Evolutionary conservation across 2,329 filamentous ascomycete genomes (phyloP).

Genomic region (Ophiostoma piceae): DNA sequence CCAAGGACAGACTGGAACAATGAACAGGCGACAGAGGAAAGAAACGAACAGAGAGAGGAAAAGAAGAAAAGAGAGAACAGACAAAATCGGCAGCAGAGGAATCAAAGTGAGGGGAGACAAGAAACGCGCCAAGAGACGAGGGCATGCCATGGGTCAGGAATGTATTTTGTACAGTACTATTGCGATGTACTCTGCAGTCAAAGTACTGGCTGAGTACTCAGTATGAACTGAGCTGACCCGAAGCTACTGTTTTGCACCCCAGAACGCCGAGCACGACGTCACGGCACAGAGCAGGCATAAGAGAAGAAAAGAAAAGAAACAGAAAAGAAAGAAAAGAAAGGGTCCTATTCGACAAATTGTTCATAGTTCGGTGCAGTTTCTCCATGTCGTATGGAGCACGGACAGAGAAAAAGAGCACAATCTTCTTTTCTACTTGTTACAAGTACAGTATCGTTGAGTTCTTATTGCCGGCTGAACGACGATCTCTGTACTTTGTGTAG

Average conservation of each 20-base stretch:
- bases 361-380: background rate
- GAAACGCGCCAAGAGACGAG: conserved; percentile 9
- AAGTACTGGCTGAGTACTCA: background rate
- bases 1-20: conserved; percentile 2
- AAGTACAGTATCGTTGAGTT: background rate
- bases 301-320: background rate
- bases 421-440: background rate
- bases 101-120: background rate
- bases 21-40: background rate
- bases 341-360: background rate
- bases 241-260: conserved; percentile 1
- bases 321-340: background rate
- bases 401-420: conserved; percentile 7
- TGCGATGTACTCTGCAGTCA: background rate
- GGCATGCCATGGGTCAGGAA: conserved; percentile 1
- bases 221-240: background rate
- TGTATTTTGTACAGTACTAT: background rate
- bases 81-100: no score
- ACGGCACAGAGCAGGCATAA: background rate
- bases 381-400: conserved; percentile 2
- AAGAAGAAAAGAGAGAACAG: background rate
- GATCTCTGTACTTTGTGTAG: background rate
- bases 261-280: conserved; percentile 2
- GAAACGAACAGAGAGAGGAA: background rate
- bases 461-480: background rate